These are phyloP conservation scores for Parachlorella kessleri DNA, from an alignment of 139 green algal species.

Conservation along the genomic window DNA sequence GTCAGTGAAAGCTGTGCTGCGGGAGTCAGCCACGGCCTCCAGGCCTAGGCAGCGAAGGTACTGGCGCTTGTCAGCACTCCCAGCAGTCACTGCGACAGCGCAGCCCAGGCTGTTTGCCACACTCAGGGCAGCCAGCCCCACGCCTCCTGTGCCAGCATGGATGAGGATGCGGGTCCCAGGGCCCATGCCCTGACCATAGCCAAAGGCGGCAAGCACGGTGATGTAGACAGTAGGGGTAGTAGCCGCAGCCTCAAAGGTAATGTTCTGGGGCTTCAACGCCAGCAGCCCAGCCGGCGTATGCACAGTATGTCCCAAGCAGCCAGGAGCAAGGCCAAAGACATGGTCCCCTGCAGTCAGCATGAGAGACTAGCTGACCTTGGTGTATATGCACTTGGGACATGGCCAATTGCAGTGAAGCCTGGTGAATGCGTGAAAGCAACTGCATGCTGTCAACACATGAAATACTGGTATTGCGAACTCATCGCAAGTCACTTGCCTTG, in stretches of 20 bases:
- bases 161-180: slow-evolving; percentile 8
- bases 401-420: neutral
- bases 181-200: neutral
- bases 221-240: slow-evolving; percentile 80
- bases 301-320: slow-evolving; percentile 68
- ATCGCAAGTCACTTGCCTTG: neutral
- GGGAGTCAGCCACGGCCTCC: neutral
- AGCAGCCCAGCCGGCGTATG: slow-evolving; percentile 50
- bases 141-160: slow-evolving; percentile 32
- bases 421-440: too few relatives aligned
- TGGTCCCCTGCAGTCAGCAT: neutral
- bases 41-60: slow-evolving; percentile 46
- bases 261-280: slow-evolving; percentile 54
- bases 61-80: slow-evolving; percentile 52
- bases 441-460: too few relatives aligned
- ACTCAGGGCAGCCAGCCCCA: slow-evolving; percentile 59
- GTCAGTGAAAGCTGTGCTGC: neutral
- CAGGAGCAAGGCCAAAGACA: slow-evolving; percentile 77
- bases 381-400: too few relatives aligned
- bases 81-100: slow-evolving; percentile 48
- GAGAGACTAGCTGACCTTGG: too few relatives aligned
- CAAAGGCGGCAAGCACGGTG: slow-evolving; percentile 47
- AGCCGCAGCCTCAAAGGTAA: slow-evolving; percentile 67
- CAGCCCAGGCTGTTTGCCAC: slow-evolving; percentile 46
- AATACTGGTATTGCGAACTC: neutral